Percentiles rank a stretch among this genome's conserved stretches.
Evolutionary conservation across 2,329 filamentous ascomycete genomes (phyloP).

Genomic region (Phaeosphaeria sp.): DNA sequence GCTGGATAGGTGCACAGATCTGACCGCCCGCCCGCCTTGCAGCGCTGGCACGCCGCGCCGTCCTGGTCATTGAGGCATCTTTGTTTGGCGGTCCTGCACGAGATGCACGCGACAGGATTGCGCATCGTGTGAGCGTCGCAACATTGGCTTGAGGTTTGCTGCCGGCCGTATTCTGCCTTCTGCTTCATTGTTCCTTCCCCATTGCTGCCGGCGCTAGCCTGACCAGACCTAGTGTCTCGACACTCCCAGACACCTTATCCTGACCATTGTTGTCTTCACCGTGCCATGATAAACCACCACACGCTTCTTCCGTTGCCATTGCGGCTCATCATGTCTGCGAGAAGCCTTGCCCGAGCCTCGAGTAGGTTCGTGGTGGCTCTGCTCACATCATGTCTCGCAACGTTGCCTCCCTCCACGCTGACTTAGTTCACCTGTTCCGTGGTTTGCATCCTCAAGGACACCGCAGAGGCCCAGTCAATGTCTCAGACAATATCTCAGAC

Average conservation of each 20-base stretch:
- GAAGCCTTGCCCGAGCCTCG: too few species aligned
- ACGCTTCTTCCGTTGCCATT: too few species aligned
- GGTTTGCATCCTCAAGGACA: too few species aligned
- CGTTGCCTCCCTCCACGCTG: too few species aligned
- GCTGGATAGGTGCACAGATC: constrained; percentile 45
- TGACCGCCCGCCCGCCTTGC: constrained; percentile 40
- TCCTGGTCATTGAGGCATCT: constrained; percentile 48
- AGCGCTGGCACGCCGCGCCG: constrained; percentile 47
- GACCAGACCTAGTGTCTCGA: background rate
- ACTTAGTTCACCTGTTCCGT: too few species aligned
- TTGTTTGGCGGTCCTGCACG: constrained; percentile 49
- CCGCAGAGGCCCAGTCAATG: too few species aligned
- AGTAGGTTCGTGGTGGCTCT: too few species aligned
- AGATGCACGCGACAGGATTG: constrained; percentile 49
- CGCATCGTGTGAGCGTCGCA: constrained; percentile 31
- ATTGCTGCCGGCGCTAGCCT: background rate
- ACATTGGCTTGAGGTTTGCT: background rate
- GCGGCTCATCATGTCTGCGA: too few species aligned
- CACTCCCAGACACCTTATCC: background rate
- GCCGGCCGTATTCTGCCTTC: background rate
- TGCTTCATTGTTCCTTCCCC: background rate
- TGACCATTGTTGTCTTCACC: background rate
- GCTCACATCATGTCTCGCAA: too few species aligned
- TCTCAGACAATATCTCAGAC: too few species aligned
- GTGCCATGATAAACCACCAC: too few species aligned